Percentiles rank a stretch among this genome's conserved stretches.
Conservation (phyloP, 208 protist genomes). For the Novymonas esmeraldas region DNA sequence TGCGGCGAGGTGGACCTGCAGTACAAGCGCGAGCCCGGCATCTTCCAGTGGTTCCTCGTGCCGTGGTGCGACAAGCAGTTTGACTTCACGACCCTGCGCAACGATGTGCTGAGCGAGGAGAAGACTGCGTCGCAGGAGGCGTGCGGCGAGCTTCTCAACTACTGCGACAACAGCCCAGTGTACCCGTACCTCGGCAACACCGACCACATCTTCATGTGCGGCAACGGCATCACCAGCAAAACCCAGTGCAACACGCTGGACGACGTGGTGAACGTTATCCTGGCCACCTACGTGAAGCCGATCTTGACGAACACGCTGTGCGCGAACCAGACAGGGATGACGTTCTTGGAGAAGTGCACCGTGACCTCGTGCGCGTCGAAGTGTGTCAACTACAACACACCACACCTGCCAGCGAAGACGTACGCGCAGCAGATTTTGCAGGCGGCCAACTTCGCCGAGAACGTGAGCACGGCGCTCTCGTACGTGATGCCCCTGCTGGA, state of each 20-base stretch:
- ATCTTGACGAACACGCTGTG: constrained; percentile 55
- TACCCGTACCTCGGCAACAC: constrained; percentile 12
- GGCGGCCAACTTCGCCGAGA: constrained; percentile 36
- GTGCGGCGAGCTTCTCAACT: constrained; percentile 58
- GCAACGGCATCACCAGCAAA: constrained; percentile 25
- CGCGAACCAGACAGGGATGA: constrained; percentile 37
- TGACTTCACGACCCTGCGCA: constrained; percentile 38
- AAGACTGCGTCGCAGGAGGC: constrained; percentile 18
- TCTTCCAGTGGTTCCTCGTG: constrained; percentile 83
- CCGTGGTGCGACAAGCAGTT: constrained; percentile 64
- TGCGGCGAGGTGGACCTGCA: constrained; percentile 71
- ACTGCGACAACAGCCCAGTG: constrained; percentile 39
- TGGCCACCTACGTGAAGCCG: constrained; percentile 46
- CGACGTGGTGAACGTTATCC: constrained; percentile 32
- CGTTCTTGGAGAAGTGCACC: constrained; percentile 56
- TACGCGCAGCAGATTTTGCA: constrained; percentile 36
- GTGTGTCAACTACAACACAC: constrained; percentile 42
- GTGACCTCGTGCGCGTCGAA: constrained; percentile 40
- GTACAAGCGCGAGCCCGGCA: constrained; percentile 62
- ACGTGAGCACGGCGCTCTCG: constrained; percentile 64
- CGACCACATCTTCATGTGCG: constrained; percentile 53
- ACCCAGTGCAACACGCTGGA: constrained; percentile 46
- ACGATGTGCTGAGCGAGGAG: constrained; percentile 33
- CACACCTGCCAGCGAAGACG: constrained; percentile 23
- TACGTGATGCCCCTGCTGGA: constrained; percentile 64